Evolutionary conservation across 768 basidiomycete species (phyloP).

Genomic region (Lentinula boryana): DNA sequence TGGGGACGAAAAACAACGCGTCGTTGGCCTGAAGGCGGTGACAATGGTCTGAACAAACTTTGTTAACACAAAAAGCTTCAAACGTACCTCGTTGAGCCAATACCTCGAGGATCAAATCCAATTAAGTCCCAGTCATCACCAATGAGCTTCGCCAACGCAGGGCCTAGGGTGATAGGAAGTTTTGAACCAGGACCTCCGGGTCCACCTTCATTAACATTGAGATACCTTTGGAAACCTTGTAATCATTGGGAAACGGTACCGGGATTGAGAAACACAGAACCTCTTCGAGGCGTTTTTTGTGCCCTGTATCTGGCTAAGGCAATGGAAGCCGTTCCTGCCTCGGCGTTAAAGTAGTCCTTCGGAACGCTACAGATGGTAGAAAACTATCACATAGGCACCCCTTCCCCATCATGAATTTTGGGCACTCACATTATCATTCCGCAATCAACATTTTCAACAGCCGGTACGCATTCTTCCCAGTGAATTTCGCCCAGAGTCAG

Average conservation of each 20-base stretch:
- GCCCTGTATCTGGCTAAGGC: constrained; percentile 15
- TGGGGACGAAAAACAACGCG: constrained; percentile 12
- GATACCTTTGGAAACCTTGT: neutral
- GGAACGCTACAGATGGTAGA: constrained; percentile 12
- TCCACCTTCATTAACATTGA: constrained; percentile 11
- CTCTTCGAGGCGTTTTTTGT: constrained; percentile 13
- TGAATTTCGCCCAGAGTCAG: neutral
- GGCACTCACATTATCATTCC: neutral
- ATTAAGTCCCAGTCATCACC: constrained; percentile 22
- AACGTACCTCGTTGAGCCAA: constrained; percentile 15
- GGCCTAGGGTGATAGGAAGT: constrained; percentile 2
- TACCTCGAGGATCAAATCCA: constrained; percentile 23
- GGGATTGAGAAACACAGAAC: constrained; percentile 17
- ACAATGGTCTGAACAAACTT: neutral
- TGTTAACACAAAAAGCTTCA: neutral
- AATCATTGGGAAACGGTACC: constrained; percentile 5
- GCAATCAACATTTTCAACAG: constrained; percentile 4
- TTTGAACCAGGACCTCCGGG: constrained; percentile 20
- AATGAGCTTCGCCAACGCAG: constrained; percentile 13
- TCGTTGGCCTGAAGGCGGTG: constrained; percentile 10
- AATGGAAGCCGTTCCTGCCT: constrained; percentile 14
- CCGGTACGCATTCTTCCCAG: constrained; percentile 1
- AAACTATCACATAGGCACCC: neutral
- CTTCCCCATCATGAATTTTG: no score
- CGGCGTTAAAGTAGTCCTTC: constrained; percentile 17